Evolutionary conservation across 1,284 basidiomycete species (phyloP).

Genomic region (Heterobasidion irregulare): DNA sequence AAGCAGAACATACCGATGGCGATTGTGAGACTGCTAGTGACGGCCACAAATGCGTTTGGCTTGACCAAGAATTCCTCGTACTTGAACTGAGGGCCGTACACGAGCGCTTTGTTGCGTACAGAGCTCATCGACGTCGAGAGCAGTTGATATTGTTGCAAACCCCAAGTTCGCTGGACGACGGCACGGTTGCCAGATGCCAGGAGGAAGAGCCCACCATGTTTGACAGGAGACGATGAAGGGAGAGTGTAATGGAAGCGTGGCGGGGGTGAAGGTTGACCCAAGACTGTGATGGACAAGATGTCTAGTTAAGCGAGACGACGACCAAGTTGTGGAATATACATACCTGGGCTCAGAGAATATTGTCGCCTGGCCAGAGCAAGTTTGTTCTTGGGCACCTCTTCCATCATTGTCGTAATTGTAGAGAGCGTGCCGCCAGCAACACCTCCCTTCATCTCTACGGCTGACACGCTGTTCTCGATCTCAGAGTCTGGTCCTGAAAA

Average conservation of each 20-base stretch:
- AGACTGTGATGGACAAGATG: constrained; percentile 21
- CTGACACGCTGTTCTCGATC: constrained; percentile 29
- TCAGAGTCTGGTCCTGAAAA: constrained; percentile 22
- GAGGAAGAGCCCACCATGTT: constrained; percentile 52
- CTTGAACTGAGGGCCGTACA: constrained; percentile 60
- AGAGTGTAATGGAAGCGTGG: constrained; percentile 38
- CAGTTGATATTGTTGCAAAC: constrained; percentile 43
- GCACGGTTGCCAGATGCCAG: constrained; percentile 59
- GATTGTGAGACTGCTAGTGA: constrained; percentile 32
- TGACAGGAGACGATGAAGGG: constrained; percentile 28
- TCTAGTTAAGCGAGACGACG: neutral
- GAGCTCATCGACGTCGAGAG: constrained; percentile 4
- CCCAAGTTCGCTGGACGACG: constrained; percentile 76
- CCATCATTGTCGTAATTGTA: constrained; percentile 39
- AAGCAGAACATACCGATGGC: constrained; percentile 14
- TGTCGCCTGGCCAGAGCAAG: constrained; percentile 24
- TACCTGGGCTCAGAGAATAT: constrained; percentile 54
- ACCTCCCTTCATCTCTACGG: constrained; percentile 40
- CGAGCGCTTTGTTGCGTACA: constrained; percentile 12
- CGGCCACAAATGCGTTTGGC: constrained; percentile 31
- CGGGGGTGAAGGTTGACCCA: constrained; percentile 28
- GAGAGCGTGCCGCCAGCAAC: constrained; percentile 68
- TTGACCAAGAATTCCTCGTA: constrained; percentile 67
- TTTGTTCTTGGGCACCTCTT: constrained; percentile 36
- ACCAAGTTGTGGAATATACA: constrained; percentile 12